Conservation (phyloP, 768 basidiomycete species). For the Mycena metata region DNA sequence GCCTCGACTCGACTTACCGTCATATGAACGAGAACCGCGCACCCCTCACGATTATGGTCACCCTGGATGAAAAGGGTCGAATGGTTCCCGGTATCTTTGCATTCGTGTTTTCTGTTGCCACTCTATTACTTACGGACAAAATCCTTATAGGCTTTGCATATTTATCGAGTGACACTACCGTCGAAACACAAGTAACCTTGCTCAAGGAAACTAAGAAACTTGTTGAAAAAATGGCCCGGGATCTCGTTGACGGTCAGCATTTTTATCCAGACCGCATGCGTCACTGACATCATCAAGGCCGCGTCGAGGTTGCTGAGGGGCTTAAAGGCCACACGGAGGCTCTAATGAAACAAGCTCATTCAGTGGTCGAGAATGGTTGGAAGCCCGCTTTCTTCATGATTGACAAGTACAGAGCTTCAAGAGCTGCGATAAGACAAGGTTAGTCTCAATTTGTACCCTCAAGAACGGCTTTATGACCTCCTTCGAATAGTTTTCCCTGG, state of each 20-base stretch:
- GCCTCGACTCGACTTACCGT: conserved; percentile 25
- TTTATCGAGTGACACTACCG: conserved; percentile 5
- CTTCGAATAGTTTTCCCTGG: conserved; percentile 20
- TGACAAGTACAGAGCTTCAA: conserved; percentile 27
- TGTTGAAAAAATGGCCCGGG: conserved; percentile 23
- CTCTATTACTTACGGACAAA: not conserved
- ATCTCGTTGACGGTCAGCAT: conserved; percentile 11
- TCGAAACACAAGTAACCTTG: not conserved
- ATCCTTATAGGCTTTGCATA: not conserved
- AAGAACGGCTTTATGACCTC: no score
- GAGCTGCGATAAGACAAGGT: conserved; percentile 16
- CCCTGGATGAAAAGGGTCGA: conserved; percentile 13
- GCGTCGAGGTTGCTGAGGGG: not conserved
- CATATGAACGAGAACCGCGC: conserved; percentile 39
- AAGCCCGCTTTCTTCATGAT: conserved; percentile 32
- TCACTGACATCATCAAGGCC: not conserved
- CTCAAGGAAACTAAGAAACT: conserved; percentile 18
- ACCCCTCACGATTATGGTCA: conserved; percentile 29
- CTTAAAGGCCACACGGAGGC: not conserved
- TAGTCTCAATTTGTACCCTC: not conserved
- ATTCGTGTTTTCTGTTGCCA: not conserved
- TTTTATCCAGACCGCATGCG: no score
- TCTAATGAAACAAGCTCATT: not conserved
- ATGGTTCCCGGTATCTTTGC: conserved; percentile 33
- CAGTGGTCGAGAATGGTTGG: conserved; percentile 24